phyloP scores from a whole-genome alignment of 1,284 basidiomycete genomes.

The Tilletia walkeri region DNA sequence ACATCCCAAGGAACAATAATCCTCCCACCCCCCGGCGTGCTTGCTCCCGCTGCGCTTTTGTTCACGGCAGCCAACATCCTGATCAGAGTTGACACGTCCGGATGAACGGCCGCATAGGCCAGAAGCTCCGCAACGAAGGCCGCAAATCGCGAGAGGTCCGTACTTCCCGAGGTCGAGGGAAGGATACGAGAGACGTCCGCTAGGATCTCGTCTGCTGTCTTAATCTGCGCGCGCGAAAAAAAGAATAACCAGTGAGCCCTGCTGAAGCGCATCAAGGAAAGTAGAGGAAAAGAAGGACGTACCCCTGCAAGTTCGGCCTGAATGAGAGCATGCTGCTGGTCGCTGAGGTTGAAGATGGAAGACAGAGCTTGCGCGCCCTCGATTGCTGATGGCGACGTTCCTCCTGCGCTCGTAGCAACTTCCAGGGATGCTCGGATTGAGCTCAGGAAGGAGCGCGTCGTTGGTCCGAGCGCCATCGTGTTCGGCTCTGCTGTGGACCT shows the following conservation, averaged over 20 bases:
- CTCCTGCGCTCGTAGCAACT: not conserved
- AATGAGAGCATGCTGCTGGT: not conserved
- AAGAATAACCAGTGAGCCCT: no score
- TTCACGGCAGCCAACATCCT: not conserved
- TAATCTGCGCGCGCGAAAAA: not conserved
- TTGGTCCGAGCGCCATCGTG: not conserved
- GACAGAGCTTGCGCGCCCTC: not conserved
- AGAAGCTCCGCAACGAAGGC: conserved; percentile 14
- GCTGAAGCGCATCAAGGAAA: not conserved
- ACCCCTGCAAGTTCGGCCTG: conserved; percentile 5
- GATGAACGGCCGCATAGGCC: not conserved
- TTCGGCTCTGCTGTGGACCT: not conserved
- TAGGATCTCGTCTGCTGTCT: not conserved
- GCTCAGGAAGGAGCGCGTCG: not conserved
- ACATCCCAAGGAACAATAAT: not conserved
- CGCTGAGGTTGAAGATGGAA: not conserved
- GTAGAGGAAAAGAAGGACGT: not conserved
- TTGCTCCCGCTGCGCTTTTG: not conserved
- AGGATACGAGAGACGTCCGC: not conserved
- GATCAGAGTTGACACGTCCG: not conserved
- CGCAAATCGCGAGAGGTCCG: conserved; percentile 12
- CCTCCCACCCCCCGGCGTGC: not conserved
- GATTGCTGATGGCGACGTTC: not conserved
- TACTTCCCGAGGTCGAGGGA: not conserved
- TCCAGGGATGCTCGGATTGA: not conserved